phyloP scores from a whole-genome alignment of 2,329 filamentous ascomycete species.

The Aspergillus sp. region DNA sequence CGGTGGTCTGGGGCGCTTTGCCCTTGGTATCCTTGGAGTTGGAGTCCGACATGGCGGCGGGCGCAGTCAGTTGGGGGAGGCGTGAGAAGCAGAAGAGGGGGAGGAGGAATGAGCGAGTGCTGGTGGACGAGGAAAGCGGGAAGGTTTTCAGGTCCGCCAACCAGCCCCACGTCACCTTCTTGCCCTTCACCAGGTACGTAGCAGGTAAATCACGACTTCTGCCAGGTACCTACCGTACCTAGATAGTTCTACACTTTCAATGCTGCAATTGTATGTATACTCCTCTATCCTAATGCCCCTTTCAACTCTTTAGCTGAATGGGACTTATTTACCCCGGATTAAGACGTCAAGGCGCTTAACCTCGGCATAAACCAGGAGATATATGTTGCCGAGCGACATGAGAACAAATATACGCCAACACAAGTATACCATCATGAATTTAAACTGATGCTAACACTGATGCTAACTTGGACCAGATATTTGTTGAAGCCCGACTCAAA shows the following conservation, averaged over 20 bases:
- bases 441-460: no score
- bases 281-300: not conserved
- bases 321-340: no score
- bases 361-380: no score
- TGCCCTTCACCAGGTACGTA: not conserved
- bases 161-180: slow-evolving; percentile 27
- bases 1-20: slow-evolving; percentile 8
- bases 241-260: no score
- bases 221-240: no score
- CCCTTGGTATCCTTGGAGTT: slow-evolving; percentile 13
- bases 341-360: no score
- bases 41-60: slow-evolving; percentile 33
- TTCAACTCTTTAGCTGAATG: not conserved
- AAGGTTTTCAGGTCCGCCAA: slow-evolving; percentile 14
- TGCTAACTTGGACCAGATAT: slow-evolving; percentile 3
- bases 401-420: no score
- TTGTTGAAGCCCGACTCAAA: slow-evolving; percentile 25
- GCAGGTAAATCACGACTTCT: no score
- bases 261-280: not conserved
- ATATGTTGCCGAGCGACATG: no score
- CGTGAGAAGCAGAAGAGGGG: slow-evolving; percentile 9
- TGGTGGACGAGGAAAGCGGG: slow-evolving; percentile 19
- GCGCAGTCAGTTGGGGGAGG: slow-evolving; percentile 7
- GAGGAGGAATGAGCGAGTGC: slow-evolving; percentile 16
- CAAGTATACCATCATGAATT: no score